Base-by-base conservation (phyloP, 2,329 filamentous ascomycete species). In the Aspergillus fijiensis region DNA sequence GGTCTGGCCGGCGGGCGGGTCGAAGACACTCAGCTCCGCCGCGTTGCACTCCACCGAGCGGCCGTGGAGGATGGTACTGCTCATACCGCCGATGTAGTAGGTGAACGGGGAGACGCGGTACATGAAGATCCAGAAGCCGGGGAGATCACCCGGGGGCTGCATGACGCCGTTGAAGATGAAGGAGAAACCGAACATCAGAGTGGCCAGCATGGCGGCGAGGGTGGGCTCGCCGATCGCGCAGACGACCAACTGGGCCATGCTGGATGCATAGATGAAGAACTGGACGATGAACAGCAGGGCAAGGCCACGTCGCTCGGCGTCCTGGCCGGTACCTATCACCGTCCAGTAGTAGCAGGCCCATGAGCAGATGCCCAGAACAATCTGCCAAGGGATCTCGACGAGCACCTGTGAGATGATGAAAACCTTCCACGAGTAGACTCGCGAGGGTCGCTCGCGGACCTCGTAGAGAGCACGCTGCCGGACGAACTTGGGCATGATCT, bases 311-410 rank as follows among this genome's bases (percentile, higher is more conserved):
- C 90, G 39, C 91, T 90, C 68, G 89, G 85, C 5, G 83, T 75
- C 3, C 87, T 83, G 61, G 85, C 79, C 62, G 89, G 84, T 83
- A 1, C 81, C 80, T 14, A 81, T 76, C 1, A 96, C 86, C 1
- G 92, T 91, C 74, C 95, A 96, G 81, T 96, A 96, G 85, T 90
- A 94, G 75, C 83, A 88, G 71, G 90, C 82, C 79, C 82, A 96
- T 81, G 93, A 88, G 65, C 95, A 76, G 14, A 88, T 82, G 4
- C 88, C 85, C 83, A 91, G 68, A 27, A 95, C 74, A 0, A 87
- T 84, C 74, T 95, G 92, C 89, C 90, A 96, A 0, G 91, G 90
- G 1, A 96, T 77, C 74, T 96, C 92, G 59, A 92, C 90, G 29
- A 92, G 77, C 65, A 96, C 89, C 72, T 92, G 89, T 53, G 88